These are phyloP conservation scores for Cenchrus purpureus DNA, from an alignment of 176 grass and related monocot species.

Conservation along the genomic window DNA sequence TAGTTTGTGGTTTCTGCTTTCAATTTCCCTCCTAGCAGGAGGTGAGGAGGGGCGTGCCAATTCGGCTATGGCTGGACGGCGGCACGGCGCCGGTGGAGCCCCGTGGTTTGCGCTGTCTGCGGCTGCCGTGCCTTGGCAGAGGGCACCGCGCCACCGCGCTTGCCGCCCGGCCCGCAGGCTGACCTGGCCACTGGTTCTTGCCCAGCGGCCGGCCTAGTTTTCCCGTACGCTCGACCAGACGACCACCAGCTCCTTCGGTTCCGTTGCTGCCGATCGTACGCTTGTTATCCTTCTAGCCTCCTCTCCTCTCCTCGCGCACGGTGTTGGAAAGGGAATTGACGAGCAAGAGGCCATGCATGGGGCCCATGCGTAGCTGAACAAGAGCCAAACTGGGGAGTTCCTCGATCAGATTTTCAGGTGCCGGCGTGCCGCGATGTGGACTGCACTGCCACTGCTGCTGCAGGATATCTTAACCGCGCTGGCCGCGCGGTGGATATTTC, in stretches of 20 bases:
- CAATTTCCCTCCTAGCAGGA: neutral
- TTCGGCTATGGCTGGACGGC: neutral
- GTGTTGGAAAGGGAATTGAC: neutral
- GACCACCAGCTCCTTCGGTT: neutral
- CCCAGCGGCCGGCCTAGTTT: too few relatives aligned
- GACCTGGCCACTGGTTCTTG: neutral
- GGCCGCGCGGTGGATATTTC: constrained; percentile 23
- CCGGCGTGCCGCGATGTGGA: neutral
- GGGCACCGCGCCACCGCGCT: too few relatives aligned
- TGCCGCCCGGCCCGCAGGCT: neutral
- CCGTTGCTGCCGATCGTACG: neutral
- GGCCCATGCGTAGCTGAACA: neutral
- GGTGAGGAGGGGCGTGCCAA: neutral
- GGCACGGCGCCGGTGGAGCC: neutral
- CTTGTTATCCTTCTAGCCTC: neutral
- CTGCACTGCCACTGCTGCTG: neutral
- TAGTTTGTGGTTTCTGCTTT: too few relatives aligned
- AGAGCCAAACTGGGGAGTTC: neutral
- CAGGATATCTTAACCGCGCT: constrained; percentile 14
- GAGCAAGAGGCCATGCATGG: constrained; percentile 17
- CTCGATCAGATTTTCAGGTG: constrained; percentile 9
- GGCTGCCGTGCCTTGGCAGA: too few relatives aligned
- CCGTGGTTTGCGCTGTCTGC: too few relatives aligned
- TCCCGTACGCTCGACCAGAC: neutral
- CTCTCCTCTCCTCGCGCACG: neutral